A percentile compares a stretch with the other conserved stretches of the same genome.
Evolutionary conservation across 2,329 filamentous ascomycete species (phyloP).

Genomic region (Botrytis elliptica): DNA sequence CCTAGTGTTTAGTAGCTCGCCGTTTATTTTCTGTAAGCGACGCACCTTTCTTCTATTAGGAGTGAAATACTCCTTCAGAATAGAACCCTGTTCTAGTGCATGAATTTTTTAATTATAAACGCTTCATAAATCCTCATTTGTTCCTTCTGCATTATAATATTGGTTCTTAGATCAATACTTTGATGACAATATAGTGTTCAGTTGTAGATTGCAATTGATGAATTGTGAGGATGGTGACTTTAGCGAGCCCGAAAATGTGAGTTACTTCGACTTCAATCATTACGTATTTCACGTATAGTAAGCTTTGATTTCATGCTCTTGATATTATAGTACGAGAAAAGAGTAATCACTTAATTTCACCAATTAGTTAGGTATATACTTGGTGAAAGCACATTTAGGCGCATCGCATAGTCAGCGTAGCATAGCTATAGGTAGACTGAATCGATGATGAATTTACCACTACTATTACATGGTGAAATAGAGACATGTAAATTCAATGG

Average conservation of each 20-base stretch:
- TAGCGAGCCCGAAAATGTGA: not conserved
- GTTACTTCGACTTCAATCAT: not conserved
- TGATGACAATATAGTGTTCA: not conserved
- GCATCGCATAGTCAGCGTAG: too few relatives aligned
- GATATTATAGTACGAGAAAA: not conserved
- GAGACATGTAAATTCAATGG: not conserved
- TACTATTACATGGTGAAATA: not conserved
- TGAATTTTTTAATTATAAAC: fast-evolving
- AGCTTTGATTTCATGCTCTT: not conserved
- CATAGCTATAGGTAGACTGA: too few relatives aligned
- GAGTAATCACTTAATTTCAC: not conserved
- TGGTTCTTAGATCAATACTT: not conserved
- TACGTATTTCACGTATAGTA: not conserved
- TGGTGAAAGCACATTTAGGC: too few relatives aligned
- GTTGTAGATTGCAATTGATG: not conserved
- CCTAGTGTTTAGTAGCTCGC: not conserved
- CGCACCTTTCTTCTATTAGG: not conserved
- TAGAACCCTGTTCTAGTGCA: not conserved
- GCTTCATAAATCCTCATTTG: not conserved
- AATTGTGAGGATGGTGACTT: not conserved
- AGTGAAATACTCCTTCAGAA: not conserved
- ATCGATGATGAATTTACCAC: too few relatives aligned
- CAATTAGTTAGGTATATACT: not conserved
- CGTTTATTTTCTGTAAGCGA: not conserved
- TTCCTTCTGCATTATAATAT: not conserved